Base-by-base conservation (phyloP, 345 rosid genomes). In the Eucalyptus decipiens region DNA sequence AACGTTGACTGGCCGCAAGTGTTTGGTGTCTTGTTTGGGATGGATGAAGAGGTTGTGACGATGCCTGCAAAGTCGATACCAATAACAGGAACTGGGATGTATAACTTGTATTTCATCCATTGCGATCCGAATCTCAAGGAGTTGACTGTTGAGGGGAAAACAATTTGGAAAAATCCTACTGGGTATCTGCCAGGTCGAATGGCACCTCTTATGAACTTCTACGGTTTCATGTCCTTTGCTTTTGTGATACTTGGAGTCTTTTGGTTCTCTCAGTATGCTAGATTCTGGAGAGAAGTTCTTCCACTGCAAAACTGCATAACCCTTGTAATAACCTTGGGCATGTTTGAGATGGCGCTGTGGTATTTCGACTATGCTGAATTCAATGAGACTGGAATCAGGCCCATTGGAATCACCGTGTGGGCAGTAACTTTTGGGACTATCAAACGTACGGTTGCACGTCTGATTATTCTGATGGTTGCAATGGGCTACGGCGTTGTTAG, bases 401-500 rank as follows among this genome's bases (percentile, higher is more conserved):
- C 99, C 6, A 93, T 93, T 4, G 98, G 97, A 48, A 97, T 96
- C 92, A 98, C 98, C 4, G 90, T 94, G 14, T 98, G 99, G 99
- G 99, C 99, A 21, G 99, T 97, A 56, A 94, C 98, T 18, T 97
- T 97, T 52, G 98, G 99, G 45, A 89, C 95, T 49, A 91, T 98
- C 86, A 98, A 96, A 69, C 96, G 97, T 32, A 95, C 98, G 5
- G 92, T 94, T 60, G 97, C 99, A 43, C 95, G 98, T 65, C 89
- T 97, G 87, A 94, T 97, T 91, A 96, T 98, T 87, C 87, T 97
- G 50, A 98, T 94, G 95, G 99, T 98, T 89, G 93, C 98, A 8
- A 97, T 97, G 99, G 99, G 99, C 6, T 98, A 95, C 40, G 99
- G 99, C 69, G 99, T 98, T 90, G 99, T 96, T 91, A 96, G 99